Evolutionary conservation across 2,329 filamentous ascomycete genomes (phyloP).

Genomic region (Ceratocystis harringtonii): DNA sequence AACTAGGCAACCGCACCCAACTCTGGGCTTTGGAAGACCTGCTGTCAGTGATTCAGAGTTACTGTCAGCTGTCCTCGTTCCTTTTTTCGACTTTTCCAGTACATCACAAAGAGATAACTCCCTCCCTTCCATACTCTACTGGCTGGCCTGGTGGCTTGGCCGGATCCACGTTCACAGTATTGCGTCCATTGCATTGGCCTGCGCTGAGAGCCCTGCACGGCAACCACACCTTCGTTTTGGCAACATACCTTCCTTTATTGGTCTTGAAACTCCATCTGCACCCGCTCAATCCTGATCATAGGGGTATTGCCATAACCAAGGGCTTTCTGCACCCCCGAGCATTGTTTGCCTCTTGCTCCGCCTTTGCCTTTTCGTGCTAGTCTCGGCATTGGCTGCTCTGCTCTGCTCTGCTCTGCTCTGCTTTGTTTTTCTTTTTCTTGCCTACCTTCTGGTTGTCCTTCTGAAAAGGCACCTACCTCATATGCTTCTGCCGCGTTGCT

Average conservation of each 20-base stretch:
- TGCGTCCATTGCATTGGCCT: neutral
- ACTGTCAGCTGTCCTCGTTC: slow-evolving; percentile 15
- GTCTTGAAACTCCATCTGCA: neutral
- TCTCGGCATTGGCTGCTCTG: neutral
- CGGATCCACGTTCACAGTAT: neutral
- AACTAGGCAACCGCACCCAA: slow-evolving; percentile 14
- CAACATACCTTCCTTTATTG: neutral
- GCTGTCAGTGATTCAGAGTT: slow-evolving; percentile 18
- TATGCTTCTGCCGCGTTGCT: neutral
- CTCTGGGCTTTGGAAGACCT: slow-evolving; percentile 13
- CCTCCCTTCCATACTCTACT: neutral
- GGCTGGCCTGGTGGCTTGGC: neutral
- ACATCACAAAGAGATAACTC: slow-evolving; percentile 3
- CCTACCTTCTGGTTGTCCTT: neutral
- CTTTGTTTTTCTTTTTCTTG: slow-evolving; percentile 4
- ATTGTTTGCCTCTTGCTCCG: neutral
- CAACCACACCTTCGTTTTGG: neutral
- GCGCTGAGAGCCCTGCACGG: neutral
- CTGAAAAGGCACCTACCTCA: neutral
- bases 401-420: neutral
- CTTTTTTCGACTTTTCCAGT: slow-evolving; percentile 15
- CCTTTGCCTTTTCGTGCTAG: neutral
- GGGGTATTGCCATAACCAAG: neutral
- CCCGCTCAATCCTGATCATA: neutral
- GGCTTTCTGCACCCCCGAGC: neutral